Evolutionary conservation across 2,329 filamentous ascomycete species (phyloP).

Genomic region (Aureobasidium sp.): DNA sequence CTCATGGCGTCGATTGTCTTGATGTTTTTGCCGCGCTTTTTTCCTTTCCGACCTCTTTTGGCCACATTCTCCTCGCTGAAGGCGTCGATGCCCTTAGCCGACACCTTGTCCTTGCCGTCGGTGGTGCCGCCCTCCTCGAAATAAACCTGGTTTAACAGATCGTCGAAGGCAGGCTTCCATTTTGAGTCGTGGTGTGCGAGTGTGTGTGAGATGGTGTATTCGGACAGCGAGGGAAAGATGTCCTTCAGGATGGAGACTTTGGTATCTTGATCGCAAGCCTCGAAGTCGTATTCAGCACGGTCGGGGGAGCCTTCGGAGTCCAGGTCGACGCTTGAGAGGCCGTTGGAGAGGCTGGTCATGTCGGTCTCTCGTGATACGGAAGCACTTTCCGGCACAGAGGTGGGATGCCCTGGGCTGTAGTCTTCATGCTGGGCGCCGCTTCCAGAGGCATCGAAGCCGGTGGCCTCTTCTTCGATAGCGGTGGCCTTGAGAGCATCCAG

Average conservation of each 20-base stretch:
- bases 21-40: conserved; percentile 32
- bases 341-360: conserved; percentile 41
- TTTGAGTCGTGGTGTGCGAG: conserved; percentile 61
- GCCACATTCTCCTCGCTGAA: conserved; percentile 56
- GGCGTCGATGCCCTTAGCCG: conserved; percentile 69
- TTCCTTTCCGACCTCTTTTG: conserved; percentile 37
- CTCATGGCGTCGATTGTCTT: conserved; percentile 24
- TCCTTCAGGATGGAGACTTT: conserved; percentile 57
- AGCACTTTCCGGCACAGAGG: conserved; percentile 30
- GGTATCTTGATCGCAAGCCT: conserved; percentile 46
- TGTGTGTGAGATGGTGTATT: conserved; percentile 56
- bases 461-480: conserved; percentile 58
- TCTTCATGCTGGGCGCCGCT: conserved; percentile 42
- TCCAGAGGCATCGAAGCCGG: conserved; percentile 69
- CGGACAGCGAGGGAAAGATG: conserved; percentile 63
- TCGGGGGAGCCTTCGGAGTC: conserved; percentile 21
- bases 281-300: conserved; percentile 25
- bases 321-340: conserved; percentile 31
- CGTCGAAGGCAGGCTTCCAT: conserved; percentile 64
- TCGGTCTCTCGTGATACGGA: conserved; percentile 43
- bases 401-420: conserved; percentile 24
- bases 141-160: conserved; percentile 70
- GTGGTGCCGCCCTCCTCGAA: conserved; percentile 58
- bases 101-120: conserved; percentile 34
- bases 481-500: conserved; percentile 58